phyloP scores from a whole-genome alignment of 2,329 filamentous ascomycete genomes.

The Huntiella savannae region DNA sequence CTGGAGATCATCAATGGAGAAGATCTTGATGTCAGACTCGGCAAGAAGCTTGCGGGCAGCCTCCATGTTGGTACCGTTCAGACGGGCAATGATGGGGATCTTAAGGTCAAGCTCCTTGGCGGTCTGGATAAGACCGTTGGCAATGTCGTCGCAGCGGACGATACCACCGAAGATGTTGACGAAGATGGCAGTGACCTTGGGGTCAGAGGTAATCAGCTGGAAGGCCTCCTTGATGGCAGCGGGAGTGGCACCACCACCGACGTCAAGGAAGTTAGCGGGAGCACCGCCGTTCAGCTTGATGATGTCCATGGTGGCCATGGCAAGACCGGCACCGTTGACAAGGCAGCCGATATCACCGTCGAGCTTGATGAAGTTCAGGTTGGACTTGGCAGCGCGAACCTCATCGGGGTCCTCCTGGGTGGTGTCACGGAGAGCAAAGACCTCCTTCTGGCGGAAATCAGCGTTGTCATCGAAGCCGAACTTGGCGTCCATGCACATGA shows the following conservation, averaged over 20 bases:
- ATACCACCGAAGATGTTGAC: constrained; percentile 99
- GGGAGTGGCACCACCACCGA: constrained; percentile 91
- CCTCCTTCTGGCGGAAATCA: constrained; percentile 91
- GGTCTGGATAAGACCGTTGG: constrained; percentile 85
- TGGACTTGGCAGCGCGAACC: constrained; percentile 85
- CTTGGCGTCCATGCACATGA: constrained; percentile 98
- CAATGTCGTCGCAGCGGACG: constrained; percentile 92
- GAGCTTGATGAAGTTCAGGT: constrained; percentile 99
- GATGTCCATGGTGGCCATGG: constrained; percentile 99
- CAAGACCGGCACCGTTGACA: constrained; percentile 95
- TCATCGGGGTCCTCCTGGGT: constrained; percentile 95
- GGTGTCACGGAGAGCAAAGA: constrained; percentile 84
- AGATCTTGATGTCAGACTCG: constrained; percentile 97
- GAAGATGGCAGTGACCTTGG: constrained; percentile 96
- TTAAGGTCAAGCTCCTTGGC: constrained; percentile 88
- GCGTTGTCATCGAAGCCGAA: constrained; percentile 98
- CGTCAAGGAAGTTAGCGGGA: constrained; percentile 97
- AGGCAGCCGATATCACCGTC: constrained; percentile 98
- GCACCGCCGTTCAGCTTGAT: constrained; percentile 97
- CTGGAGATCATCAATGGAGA: constrained; percentile 96
- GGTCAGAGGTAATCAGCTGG: constrained; percentile 93
- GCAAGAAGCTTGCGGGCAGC: constrained; percentile 82
- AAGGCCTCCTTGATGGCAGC: constrained; percentile 95
- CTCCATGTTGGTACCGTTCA: constrained; percentile 98
- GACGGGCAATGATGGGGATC: constrained; percentile 87